Percentiles rank a stretch among this genome's conserved stretches.
These are phyloP conservation scores for Epithele typhae DNA, from an alignment of 768 basidiomycete species.

Conservation along the genomic window DNA sequence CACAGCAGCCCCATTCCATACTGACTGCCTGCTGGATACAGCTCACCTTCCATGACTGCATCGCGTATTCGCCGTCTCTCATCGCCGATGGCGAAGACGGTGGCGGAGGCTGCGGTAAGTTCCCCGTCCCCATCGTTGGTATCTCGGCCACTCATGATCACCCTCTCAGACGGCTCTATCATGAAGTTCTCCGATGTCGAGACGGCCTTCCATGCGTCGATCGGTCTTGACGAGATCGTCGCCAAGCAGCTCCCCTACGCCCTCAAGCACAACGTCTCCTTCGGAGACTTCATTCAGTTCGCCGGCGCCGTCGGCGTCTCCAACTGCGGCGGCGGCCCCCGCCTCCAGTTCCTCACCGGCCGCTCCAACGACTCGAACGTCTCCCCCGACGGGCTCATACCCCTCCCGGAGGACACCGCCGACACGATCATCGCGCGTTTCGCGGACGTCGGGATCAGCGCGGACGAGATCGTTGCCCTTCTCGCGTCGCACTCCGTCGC, in stretches of 20 bases:
- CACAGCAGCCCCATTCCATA: no score
- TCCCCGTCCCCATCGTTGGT: not conserved
- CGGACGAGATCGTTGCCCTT: slow-evolving; percentile 11
- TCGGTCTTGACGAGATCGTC: slow-evolving; percentile 33
- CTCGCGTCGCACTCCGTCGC: slow-evolving; percentile 24
- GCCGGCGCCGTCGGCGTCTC: slow-evolving; percentile 24
- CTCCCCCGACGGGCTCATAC: slow-evolving; percentile 13
- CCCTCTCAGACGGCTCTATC: slow-evolving; percentile 45
- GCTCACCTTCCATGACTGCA: slow-evolving; percentile 24
- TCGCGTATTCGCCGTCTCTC: slow-evolving; percentile 18
- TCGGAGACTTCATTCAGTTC: slow-evolving; percentile 24
- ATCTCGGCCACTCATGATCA: no score
- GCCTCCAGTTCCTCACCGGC: slow-evolving; percentile 23
- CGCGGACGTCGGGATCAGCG: slow-evolving; percentile 4
- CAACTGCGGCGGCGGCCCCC: slow-evolving; percentile 23
- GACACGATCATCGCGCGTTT: slow-evolving; percentile 9
- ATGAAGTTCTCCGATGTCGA: slow-evolving; percentile 41
- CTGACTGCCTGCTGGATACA: no score
- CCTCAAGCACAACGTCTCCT: slow-evolving; percentile 7
- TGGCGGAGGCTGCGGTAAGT: slow-evolving; percentile 14
- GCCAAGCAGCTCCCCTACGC: slow-evolving; percentile 10
- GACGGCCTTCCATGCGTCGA: slow-evolving; percentile 38
- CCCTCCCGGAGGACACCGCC: slow-evolving; percentile 14
- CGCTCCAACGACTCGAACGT: slow-evolving; percentile 18
- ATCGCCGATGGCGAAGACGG: slow-evolving; percentile 10